Evolutionary conservation across 371 early-diverging fungal genomes (phyloP), one percentile per base, ranked within the genome.

Genomic region (Lichtheimia ornata): DNA sequence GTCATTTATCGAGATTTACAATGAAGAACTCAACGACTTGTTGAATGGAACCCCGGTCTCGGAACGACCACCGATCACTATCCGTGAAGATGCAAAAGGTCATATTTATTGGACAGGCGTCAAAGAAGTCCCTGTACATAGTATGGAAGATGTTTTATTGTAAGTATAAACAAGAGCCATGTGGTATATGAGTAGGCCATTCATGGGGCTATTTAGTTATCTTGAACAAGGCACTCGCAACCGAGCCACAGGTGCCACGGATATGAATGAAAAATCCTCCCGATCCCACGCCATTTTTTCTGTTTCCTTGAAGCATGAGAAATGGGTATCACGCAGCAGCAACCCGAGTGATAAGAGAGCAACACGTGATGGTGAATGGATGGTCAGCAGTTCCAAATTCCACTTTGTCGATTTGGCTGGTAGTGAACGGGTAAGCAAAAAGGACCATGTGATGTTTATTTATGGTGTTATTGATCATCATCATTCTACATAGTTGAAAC

Each of bases 341-440:
- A 45, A 45, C 5, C 35, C 6, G 11, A 11, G 35, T 35, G 35
- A 35, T 9, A 35, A 35, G 35, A 35, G 35, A 35, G 43, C 40
- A 47, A 42, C 50, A 13, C 59, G 58, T 4, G 62, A 66, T 22
- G 66, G 61, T 18, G 83, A 86, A 54, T 81, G 83, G 74, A 61
- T 88, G 20, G 67, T 79, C 17, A 74, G 92, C 35, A 82, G 80
- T 15, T 92, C 94, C 45, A 99, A 99, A 77, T 95, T 98, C 67
- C 94, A 97, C 73, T 99, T 99, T 85, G 99, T 99, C 43, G 99
- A 99, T 84, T 78, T 99, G 67, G 99, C 99, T 35, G 99, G 99
- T 18, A 94, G 95, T 47, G 99, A 99, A 74, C 88, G 99, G 51
- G 84, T 86, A 81, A 64, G 35, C 9, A 35, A 35, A 30, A 1